These are phyloP conservation scores for Yamadazyma nakazawae DNA, from an alignment of 805 yeast genomes.

Conservation along the genomic window DNA sequence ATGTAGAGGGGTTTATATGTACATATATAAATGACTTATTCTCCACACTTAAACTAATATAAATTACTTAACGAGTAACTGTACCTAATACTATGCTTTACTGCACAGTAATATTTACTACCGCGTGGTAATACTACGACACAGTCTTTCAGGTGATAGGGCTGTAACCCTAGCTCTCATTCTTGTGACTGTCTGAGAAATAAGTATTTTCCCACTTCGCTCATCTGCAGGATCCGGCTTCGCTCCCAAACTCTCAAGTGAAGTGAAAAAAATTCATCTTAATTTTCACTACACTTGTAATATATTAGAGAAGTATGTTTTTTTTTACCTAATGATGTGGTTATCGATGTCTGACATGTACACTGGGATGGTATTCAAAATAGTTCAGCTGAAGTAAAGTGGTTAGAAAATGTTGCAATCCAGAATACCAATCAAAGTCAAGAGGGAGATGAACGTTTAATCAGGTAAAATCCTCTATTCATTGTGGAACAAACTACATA, in stretches of 20 bases:
- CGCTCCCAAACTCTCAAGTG: constrained; percentile 5
- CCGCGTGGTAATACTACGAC: too few species aligned
- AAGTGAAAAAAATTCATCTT: constrained; percentile 13
- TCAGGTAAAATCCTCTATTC: background rate
- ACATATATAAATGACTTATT: too few species aligned
- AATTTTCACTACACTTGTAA: constrained; percentile 12
- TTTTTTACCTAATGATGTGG: constrained; percentile 2
- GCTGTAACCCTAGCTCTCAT: constrained; percentile 2
- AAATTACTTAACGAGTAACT: too few species aligned
- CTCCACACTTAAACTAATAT: too few species aligned
- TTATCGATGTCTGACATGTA: background rate
- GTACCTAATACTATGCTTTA: too few species aligned
- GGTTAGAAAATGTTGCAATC: background rate
- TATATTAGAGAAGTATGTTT: constrained; percentile 12
- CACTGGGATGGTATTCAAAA: background rate
- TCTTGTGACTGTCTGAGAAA: constrained; percentile 4
- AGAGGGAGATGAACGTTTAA: background rate
- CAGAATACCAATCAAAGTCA: background rate
- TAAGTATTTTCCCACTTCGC: background rate
- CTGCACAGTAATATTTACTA: too few species aligned
- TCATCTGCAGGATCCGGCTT: constrained; percentile 7
- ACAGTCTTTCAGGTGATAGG: too few species aligned
- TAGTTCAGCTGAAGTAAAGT: background rate
- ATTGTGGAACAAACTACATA: too few species aligned
- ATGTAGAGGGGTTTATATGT: background rate